A percentile compares a stretch with the other conserved stretches of the same genome.
Conservation (phyloP, 257 asterid species). For the Solanum clarkiae region DNA sequence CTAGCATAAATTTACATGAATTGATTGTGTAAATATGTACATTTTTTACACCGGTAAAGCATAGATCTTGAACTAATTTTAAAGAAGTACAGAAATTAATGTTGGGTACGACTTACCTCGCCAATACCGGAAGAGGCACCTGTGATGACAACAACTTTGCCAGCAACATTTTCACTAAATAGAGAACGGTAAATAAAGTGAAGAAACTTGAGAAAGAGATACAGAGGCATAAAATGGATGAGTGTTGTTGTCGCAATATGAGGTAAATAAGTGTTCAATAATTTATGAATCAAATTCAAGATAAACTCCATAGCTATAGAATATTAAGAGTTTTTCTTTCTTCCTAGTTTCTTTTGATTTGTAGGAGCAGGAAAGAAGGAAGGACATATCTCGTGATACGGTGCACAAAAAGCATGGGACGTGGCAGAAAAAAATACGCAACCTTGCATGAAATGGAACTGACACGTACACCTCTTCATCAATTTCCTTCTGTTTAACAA, state of each 20-base stretch:
- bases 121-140: conserved; percentile 69
- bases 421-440: neutral
- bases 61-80: neutral
- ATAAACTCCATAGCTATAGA: neutral
- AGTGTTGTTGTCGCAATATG: conserved; percentile 11
- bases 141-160: conserved; percentile 41
- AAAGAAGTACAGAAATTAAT: neutral
- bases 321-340: neutral
- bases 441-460: neutral
- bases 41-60: neutral
- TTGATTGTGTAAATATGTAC: neutral
- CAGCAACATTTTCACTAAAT: conserved; percentile 31
- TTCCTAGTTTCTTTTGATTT: neutral
- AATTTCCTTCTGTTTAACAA: no score
- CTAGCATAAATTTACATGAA: neutral
- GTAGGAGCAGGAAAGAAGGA: neutral
- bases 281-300: conserved; percentile 28
- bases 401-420: neutral
- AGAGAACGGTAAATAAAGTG: neutral
- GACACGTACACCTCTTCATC: neutral
- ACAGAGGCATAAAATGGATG: conserved; percentile 18
- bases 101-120: conserved; percentile 22
- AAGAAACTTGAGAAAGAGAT: conserved; percentile 22
- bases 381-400: neutral
- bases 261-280: conserved; percentile 25